Evolutionary conservation across 2,329 filamentous ascomycete species (phyloP).

Genomic region (Penicillium brasilianum): DNA sequence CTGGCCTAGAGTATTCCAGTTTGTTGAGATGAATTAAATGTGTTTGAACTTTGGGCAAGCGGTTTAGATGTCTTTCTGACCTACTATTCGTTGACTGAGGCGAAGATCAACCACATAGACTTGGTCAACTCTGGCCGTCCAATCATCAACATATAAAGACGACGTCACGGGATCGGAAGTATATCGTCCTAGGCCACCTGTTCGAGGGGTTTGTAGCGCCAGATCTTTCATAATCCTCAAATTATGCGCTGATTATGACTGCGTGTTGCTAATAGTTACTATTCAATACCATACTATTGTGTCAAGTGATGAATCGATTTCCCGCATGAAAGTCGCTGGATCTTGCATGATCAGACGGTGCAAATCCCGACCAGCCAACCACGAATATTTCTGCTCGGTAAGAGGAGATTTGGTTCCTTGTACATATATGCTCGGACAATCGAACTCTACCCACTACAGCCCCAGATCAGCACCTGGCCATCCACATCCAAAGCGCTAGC

Average conservation of each 20-base stretch:
- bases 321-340: not conserved
- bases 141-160: constrained; percentile 5
- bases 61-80: not conserved
- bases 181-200: not conserved
- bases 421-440: not conserved
- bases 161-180: not conserved
- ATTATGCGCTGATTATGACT: not conserved
- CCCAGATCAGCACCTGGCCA: not conserved
- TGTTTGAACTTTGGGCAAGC: not conserved
- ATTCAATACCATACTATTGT: not conserved
- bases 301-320: not conserved
- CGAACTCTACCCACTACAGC: not conserved
- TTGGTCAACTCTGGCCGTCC: not conserved
- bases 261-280: not conserved
- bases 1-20: constrained; percentile 10
- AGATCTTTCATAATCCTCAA: not conserved
- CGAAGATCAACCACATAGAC: not conserved
- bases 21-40: not conserved
- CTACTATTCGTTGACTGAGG: not conserved
- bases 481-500: not conserved
- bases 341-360: not conserved
- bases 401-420: not conserved
- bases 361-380: not conserved
- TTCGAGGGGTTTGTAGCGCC: not conserved
- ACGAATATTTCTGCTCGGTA: not conserved